These are phyloP conservation scores for Acanthamoeba triangularis DNA, from an alignment of 208 protist species.

Conservation along the genomic window DNA sequence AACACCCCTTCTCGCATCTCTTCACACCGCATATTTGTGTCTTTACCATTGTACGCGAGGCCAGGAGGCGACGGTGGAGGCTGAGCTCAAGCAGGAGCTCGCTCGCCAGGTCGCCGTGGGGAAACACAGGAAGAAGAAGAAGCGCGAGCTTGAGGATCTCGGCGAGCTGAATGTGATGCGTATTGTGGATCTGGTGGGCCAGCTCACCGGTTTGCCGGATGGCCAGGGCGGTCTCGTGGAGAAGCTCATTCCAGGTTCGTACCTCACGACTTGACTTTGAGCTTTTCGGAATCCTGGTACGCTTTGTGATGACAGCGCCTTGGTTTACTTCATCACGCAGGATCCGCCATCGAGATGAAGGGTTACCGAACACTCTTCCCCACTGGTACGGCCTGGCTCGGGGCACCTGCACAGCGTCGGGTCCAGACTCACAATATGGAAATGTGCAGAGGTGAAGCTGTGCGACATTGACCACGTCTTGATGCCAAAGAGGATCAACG, in stretches of 20 bases:
- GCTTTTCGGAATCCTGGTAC: not conserved
- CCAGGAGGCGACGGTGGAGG: not conserved
- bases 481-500: constrained; percentile 61
- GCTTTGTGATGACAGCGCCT: not conserved
- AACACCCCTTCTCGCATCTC: not conserved
- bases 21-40: not conserved
- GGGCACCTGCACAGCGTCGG: not conserved
- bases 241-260: constrained; percentile 13
- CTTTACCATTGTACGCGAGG: not conserved
- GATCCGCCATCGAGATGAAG: constrained; percentile 32
- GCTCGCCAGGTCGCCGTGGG: not conserved
- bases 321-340: not conserved
- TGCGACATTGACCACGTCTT: constrained; percentile 63
- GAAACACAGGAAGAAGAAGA: constrained; percentile 16
- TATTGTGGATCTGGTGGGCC: constrained; percentile 1
- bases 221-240: constrained; percentile 5
- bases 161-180: not conserved
- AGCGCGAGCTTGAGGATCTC: not conserved
- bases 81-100: constrained; percentile 43
- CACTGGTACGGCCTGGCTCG: not conserved
- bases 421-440: too few species aligned
- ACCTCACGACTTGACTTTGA: not conserved
- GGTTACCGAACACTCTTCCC: constrained; percentile 21
- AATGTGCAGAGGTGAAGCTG: constrained; percentile 37
- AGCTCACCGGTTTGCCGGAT: constrained; percentile 15